Evolutionary conservation across 208 protist species (phyloP), one percentile per base, ranked within the genome.

Genomic region (Trypanosoma mega): DNA sequence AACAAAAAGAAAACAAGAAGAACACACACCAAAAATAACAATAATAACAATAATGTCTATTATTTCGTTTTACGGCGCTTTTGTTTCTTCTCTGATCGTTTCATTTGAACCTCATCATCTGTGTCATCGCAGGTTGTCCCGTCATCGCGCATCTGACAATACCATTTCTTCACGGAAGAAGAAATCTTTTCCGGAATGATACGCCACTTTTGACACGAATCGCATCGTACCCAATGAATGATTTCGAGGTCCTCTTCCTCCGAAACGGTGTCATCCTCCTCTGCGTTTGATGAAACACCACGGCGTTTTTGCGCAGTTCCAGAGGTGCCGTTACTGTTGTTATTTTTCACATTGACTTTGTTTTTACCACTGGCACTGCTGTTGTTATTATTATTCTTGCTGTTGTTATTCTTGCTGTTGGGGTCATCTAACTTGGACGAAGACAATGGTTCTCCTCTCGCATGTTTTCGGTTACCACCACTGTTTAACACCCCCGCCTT

Each of bases 181-280:
- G 66, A 36, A 9, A 90, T 52, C 5, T 69, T 75, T 46, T 82
- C 12, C n/a, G 78, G 76, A 9, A 92, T 67, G 50, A 94, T 76
- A 50, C 87, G 81, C 87, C 87, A 94, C 68, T 92, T 94, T 26
- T 70, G 47, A 63, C 87, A 94, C 18, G 54, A 18, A 58, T 94
- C 87, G 46, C 87, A 94, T 63, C 88, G 80, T 39, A 94, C 78
- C 85, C 87, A 94, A 65, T 88, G 68, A 52, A 91, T 80, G 33
- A 83, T 71, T 37, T 92, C 75, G 53, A 62, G 44, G 54, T 44
- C 39, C 9, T 66, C 60, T 18, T 52, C 36, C 37, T 55, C 26
- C 26, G 49, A 50, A 11, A 33, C 3, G 3, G 21, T 49, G 3
- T 2, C 20, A 37, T 48, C 34, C 34, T 39, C 34, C 6, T 39